Conservation (phyloP, 352 stramenopile species). For the Thraustotheca clavata region DNA sequence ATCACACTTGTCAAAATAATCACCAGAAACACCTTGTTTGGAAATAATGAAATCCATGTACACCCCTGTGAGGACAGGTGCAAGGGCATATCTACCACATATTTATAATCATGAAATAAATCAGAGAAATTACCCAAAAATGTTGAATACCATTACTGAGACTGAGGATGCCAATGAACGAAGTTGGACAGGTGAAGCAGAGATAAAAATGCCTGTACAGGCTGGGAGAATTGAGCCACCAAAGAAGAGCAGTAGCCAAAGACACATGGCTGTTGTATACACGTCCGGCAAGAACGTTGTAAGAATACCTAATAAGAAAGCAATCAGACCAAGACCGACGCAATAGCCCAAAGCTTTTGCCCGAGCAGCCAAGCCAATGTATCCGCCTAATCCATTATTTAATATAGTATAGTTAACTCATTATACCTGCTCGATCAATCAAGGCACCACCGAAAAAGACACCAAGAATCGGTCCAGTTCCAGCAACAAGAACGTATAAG, state of each 20-base stretch:
- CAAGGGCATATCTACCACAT: conserved; percentile 31
- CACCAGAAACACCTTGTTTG: conserved; percentile 43
- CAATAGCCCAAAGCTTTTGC: conserved; percentile 67
- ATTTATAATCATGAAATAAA: not conserved
- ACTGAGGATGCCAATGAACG: conserved; percentile 69
- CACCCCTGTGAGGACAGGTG: conserved; percentile 61
- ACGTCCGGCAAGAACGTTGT: conserved; percentile 77
- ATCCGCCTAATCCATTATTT: conserved; percentile 35
- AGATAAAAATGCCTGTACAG: conserved; percentile 82
- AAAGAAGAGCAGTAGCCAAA: conserved; percentile 80
- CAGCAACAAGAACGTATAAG: conserved; percentile 71
- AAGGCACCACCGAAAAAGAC: conserved; percentile 77
- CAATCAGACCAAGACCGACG: conserved; percentile 59
- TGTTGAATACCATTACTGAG: conserved; percentile 77
- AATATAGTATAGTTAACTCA: not conserved
- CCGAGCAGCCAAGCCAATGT: conserved; percentile 65
- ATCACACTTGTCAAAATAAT: conserved; percentile 68
- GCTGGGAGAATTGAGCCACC: conserved; percentile 67
- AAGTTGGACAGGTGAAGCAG: conserved; percentile 60
- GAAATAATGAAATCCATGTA: conserved; percentile 76
- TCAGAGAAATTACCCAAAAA: conserved; percentile 45
- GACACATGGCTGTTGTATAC: conserved; percentile 57
- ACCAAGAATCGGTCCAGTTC: conserved; percentile 68
- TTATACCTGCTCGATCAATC: conserved; percentile 43
- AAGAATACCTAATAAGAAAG: conserved; percentile 50